These are phyloP conservation scores for Exobasidium rhododendri DNA, from an alignment of 1,284 basidiomycete species.

Conservation along the genomic window DNA sequence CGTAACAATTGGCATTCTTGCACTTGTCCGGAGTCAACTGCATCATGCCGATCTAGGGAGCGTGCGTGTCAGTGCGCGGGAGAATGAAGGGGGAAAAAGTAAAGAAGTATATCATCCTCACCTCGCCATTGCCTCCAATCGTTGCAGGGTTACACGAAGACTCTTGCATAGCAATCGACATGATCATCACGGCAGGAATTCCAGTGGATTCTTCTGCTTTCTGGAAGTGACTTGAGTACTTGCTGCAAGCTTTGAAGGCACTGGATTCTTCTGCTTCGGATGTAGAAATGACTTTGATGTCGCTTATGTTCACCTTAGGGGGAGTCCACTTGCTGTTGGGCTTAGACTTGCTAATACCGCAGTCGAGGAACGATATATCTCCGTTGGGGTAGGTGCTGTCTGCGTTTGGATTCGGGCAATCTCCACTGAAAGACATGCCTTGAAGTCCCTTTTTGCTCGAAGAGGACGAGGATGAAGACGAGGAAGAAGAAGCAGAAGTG, in stretches of 20 bases:
- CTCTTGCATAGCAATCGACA: conserved; percentile 46
- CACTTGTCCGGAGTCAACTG: conserved; percentile 48
- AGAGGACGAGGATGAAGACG: too few species aligned
- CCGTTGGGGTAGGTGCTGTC: conserved; percentile 35
- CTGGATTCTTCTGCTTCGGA: conserved; percentile 24
- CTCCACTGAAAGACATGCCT: conserved; percentile 14
- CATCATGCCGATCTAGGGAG: conserved; percentile 45
- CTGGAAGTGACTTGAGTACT: conserved; percentile 32
- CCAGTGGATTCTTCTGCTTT: conserved; percentile 24
- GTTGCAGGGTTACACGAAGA: conserved; percentile 35
- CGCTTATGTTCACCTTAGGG: conserved; percentile 26
- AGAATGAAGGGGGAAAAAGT: too few species aligned
- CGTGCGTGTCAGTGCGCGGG: too few species aligned
- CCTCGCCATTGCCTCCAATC: conserved; percentile 41
- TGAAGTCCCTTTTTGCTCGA: conserved; percentile 15
- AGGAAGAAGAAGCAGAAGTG: too few species aligned
- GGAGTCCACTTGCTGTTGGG: conserved; percentile 33
- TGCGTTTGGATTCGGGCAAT: conserved; percentile 16
- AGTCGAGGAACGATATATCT: conserved; percentile 38
- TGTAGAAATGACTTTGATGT: conserved; percentile 31
- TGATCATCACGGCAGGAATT: conserved; percentile 36
- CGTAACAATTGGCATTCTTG: conserved; percentile 28
- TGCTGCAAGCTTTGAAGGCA: conserved; percentile 33
- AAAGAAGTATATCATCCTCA: too few species aligned
- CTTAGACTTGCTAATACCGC: conserved; percentile 28